These are phyloP conservation scores for Cairneyella variabilis DNA, from an alignment of 495 filamentous ascomycete genomes.

Conservation along the genomic window DNA sequence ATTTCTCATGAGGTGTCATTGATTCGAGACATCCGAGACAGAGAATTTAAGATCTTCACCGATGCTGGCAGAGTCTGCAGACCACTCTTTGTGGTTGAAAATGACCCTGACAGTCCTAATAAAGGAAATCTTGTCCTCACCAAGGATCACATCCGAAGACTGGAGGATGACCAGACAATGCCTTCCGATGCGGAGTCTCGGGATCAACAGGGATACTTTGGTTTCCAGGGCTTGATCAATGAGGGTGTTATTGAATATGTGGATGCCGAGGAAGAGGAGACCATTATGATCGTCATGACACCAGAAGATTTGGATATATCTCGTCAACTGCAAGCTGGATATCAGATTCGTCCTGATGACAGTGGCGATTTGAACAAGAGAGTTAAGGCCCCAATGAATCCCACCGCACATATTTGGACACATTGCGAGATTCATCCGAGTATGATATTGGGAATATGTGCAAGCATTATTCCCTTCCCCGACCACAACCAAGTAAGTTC, in stretches of 20 bases:
- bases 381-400: constrained; percentile 78
- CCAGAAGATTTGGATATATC: constrained; percentile 85
- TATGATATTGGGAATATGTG: constrained; percentile 97
- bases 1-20: constrained; percentile 89
- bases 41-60: constrained; percentile 98
- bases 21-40: constrained; percentile 89
- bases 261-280: constrained; percentile 97
- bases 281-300: constrained; percentile 98
- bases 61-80: constrained; percentile 93
- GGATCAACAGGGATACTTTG: constrained; percentile 59
- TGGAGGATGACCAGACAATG: constrained; percentile 60
- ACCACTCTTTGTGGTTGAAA: constrained; percentile 87
- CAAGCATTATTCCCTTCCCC: constrained; percentile 98
- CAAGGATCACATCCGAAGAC: constrained; percentile 68
- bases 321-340: constrained; percentile 61
- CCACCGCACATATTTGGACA: constrained; percentile 82
- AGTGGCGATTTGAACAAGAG: constrained; percentile 58
- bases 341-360: constrained; percentile 52
- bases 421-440: constrained; percentile 99
- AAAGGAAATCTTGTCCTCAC: constrained; percentile 76
- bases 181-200: constrained; percentile 48
- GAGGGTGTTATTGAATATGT: constrained; percentile 88
- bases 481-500: constrained; percentile 84
- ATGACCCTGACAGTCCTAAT: constrained; percentile 61
- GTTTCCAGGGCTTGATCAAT: constrained; percentile 80